Conservation (phyloP, 2,329 filamentous ascomycete genomes). For the Coniochaeta hoffmannii region DNA sequence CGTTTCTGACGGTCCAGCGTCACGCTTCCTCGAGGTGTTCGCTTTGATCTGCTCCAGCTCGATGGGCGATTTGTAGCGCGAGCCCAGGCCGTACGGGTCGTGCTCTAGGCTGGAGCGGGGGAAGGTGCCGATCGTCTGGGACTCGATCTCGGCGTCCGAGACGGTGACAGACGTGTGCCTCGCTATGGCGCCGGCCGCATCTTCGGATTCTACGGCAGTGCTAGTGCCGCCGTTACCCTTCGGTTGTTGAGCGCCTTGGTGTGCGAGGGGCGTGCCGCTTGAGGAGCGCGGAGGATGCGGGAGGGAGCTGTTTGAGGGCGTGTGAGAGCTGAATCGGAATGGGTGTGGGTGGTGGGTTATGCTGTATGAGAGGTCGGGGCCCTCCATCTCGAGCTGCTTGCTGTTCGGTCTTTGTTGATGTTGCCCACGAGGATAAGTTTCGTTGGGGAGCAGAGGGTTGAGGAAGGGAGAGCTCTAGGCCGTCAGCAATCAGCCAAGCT, state of each 20-base stretch:
- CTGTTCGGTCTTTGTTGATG: not conserved
- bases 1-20: conserved; percentile 17
- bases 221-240: not conserved
- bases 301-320: conserved; percentile 20
- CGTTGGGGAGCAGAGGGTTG: not conserved
- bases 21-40: conserved; percentile 72
- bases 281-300: conserved; percentile 15
- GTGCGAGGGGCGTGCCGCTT: conserved; percentile 2
- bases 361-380: conserved; percentile 29
- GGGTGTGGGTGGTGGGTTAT: conserved; percentile 37
- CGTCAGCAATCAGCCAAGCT: not conserved
- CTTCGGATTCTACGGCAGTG: conserved; percentile 4
- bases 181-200: conserved; percentile 7
- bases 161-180: conserved; percentile 13
- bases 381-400: conserved; percentile 20
- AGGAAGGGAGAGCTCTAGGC: not conserved
- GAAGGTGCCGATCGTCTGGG: conserved; percentile 38
- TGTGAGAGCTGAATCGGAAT: conserved; percentile 28
- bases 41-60: conserved; percentile 74
- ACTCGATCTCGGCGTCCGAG: conserved; percentile 46
- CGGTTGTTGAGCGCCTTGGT: not conserved
- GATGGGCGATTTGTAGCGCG: conserved; percentile 66
- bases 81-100: conserved; percentile 76
- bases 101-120: conserved; percentile 55
- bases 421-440: not conserved